Base-by-base conservation (phyloP, 2,329 filamentous ascomycete species). In the Diaporthe eres region DNA sequence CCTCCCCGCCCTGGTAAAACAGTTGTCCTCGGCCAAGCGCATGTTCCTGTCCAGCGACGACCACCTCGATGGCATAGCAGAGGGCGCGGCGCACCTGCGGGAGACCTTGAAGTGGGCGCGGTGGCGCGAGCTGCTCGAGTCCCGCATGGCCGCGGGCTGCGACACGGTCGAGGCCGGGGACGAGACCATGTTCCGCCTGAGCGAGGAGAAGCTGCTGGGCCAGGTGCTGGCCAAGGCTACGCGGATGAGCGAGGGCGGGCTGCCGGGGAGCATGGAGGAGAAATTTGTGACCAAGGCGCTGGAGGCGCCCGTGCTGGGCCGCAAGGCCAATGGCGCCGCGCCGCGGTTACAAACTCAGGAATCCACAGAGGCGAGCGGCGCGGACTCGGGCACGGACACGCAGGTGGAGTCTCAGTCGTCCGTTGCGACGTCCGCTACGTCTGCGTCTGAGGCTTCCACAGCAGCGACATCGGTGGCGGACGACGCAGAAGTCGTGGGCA, bases 181-280 rank as follows among this genome's bases (percentile, higher is more conserved):
- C 76, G 95, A 98, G 83, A 91, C 86, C 73, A 95, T 98, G 94
- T 98, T 94, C 83, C 91, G 95, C 17, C 85, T 98, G 34, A 97
- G 89, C 79, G 89, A 94, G 80, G 85, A 88, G 17, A 98, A 95
- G 81, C 88, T 98, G 0, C 81, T 93, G 9, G 81, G 84, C 2
- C 88, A 93, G 74, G 81, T 98, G 0, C 77, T 96, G 9, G 81
- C 84, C 25, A 98, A 98, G 83, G 95, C 95, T 7, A 88, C 88
- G 77, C 88, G 87, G 7, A 93, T 97, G 88, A 87, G 88, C n/a
- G 84, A 86, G 6, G 86, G 85, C 1, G 91, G 92, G 0, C 85
- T 98, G 13, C 95, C 97, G 2, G 85, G 87, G 9, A 98, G 93
- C 79, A 90, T 99, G 88, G 96, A 98, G 82, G 94, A 97, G 63